Evolutionary conservation across 2,329 filamentous ascomycete species (phyloP).

Genomic region (Alternaria hordeiaustralica): DNA sequence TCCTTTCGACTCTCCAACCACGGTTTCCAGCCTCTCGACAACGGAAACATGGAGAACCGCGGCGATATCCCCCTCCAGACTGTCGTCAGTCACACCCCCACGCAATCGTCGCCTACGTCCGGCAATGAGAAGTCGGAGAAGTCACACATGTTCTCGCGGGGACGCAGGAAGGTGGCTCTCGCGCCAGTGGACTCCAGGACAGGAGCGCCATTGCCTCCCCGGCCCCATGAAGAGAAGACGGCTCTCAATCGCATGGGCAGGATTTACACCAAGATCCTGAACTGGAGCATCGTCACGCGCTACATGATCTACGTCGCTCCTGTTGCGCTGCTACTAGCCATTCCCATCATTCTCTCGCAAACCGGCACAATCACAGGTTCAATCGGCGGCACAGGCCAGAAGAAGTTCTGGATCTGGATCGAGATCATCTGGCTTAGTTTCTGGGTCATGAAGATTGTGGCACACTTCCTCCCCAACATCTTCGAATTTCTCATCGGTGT

Average conservation of each 20-base stretch:
- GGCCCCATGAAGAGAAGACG: conserved; percentile 59
- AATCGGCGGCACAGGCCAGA: conserved; percentile 63
- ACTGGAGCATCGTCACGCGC: conserved; percentile 68
- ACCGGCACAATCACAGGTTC: conserved; percentile 48
- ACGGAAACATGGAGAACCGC: conserved; percentile 51
- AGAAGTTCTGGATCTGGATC: conserved; percentile 70
- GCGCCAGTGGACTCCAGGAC: conserved; percentile 40
- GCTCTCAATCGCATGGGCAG: conserved; percentile 63
- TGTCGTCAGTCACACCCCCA: conserved; percentile 58
- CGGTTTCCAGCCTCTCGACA: conserved; percentile 45
- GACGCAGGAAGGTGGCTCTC: conserved; percentile 35
- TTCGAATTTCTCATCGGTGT: conserved; percentile 69
- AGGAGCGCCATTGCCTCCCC: conserved; percentile 28
- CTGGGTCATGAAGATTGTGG: conserved; percentile 67
- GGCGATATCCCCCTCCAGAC: conserved; percentile 68
- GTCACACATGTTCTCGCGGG: conserved; percentile 47
- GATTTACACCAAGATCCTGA: conserved; percentile 66
- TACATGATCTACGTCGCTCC: conserved; percentile 70
- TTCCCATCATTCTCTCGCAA: conserved; percentile 69
- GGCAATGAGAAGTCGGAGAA: conserved; percentile 48
- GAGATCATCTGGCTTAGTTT: conserved; percentile 69
- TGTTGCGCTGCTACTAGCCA: conserved; percentile 62
- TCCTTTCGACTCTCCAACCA: conserved; percentile 45
- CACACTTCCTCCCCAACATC: conserved; percentile 63
- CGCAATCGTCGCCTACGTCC: conserved; percentile 31